Evolutionary conservation across 257 asterid species (phyloP).

Genomic region (Solanum chiquidenum): DNA sequence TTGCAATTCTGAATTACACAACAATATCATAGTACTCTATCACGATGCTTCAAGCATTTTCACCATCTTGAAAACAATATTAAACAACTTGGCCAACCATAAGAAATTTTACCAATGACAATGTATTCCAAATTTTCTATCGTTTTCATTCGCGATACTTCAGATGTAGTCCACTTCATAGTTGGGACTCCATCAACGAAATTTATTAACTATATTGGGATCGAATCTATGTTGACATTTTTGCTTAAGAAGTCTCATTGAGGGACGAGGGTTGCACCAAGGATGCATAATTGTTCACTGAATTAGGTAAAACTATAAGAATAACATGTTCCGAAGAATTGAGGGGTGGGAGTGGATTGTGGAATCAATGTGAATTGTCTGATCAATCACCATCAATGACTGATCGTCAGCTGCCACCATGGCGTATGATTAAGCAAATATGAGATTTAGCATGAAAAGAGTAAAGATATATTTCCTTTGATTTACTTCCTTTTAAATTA

Average conservation of each 20-base stretch:
- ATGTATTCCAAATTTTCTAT: not conserved
- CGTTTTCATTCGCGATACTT: not conserved
- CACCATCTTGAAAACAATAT: not conserved
- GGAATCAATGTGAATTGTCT: not conserved
- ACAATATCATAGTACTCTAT: not conserved
- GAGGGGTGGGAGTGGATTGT: not conserved
- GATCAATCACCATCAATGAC: not conserved
- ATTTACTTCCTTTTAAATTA: not conserved
- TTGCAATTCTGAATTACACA: not conserved
- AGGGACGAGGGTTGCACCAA: not conserved
- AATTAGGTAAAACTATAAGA: not conserved
- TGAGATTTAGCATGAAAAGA: not conserved
- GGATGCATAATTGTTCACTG: not conserved
- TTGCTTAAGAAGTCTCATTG: not conserved
- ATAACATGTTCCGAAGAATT: not conserved
- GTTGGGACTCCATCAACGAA: not conserved
- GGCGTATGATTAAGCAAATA: not conserved
- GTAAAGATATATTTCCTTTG: not conserved
- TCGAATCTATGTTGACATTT: not conserved
- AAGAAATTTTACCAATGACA: not conserved
- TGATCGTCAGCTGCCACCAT: not conserved
- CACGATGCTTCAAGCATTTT: not conserved
- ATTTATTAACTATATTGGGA: not conserved
- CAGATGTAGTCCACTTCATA: not conserved
- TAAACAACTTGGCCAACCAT: not conserved